Percentiles rank a stretch among this genome's conserved stretches.
These are phyloP conservation scores for Sporobolus alterniflorus DNA, from an alignment of 202 grass and related monocot genomes.

Conservation along the genomic window DNA sequence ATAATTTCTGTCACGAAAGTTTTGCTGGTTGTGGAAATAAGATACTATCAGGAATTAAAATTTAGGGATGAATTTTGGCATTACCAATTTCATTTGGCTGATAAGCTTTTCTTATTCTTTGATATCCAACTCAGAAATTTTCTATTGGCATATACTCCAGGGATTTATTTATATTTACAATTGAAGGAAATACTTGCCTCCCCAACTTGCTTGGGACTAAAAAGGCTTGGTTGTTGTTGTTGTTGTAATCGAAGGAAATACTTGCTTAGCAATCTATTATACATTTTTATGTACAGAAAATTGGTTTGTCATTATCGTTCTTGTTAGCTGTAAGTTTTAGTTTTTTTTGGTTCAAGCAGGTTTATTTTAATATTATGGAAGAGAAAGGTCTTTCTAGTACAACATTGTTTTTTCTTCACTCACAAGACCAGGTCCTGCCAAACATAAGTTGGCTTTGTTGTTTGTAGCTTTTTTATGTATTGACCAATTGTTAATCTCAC, in stretches of 20 bases:
- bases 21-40: neutral
- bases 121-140: neutral
- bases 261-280: constrained; percentile 13
- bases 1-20: neutral
- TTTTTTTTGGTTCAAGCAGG: constrained; percentile 1
- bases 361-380: constrained; percentile 19
- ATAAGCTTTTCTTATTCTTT: neutral
- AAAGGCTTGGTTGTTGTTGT: too few relatives aligned
- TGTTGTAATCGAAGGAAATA: neutral
- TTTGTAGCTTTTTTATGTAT: constrained; percentile 24
- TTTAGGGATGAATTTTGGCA: neutral
- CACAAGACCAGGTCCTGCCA: neutral
- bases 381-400: neutral
- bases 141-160: neutral
- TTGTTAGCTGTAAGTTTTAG: neutral
- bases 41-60: neutral
- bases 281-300: neutral
- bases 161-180: neutral
- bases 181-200: neutral
- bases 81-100: neutral
- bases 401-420: neutral
- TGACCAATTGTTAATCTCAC: neutral
- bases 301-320: neutral
- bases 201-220: too few relatives aligned
- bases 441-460: constrained; percentile 23